Conservation (phyloP, 371 early-diverging fungal species). For the Saksenaea oblongispora region DNA sequence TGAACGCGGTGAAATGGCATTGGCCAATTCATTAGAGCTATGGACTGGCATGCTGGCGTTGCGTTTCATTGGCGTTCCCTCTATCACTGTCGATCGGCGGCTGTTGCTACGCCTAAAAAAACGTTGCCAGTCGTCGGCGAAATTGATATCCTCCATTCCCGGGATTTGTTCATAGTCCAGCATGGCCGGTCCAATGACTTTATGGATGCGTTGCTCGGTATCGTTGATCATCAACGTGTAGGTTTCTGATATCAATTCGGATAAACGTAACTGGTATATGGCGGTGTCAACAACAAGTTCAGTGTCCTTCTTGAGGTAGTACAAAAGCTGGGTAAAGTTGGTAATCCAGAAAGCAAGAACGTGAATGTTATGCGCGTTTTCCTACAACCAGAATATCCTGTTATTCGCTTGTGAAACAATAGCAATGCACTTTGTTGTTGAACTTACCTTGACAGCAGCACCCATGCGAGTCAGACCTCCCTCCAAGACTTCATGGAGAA, state of each 20-base stretch:
- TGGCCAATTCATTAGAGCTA: neutral
- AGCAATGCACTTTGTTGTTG: neutral
- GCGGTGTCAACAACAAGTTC: constrained; percentile 64
- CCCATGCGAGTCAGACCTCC: constrained; percentile 65
- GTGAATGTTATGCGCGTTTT: constrained; percentile 41
- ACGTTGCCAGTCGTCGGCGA: constrained; percentile 62
- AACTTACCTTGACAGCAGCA: constrained; percentile 47
- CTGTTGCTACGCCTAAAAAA: constrained; percentile 41
- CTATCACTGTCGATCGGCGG: constrained; percentile 28
- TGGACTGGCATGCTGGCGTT: constrained; percentile 12
- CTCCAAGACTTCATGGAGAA: constrained; percentile 69
- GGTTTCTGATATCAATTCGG: constrained; percentile 73
- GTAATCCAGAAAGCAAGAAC: constrained; percentile 80
- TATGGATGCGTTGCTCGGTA: constrained; percentile 57
- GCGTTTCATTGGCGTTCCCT: constrained; percentile 22
- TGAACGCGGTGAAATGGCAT: constrained; percentile 53
- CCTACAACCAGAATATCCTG: constrained; percentile 19
- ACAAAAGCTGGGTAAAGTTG: constrained; percentile 74
- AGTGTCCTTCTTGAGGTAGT: constrained; percentile 80
- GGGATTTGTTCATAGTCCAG: constrained; percentile 73
- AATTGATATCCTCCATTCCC: constrained; percentile 67
- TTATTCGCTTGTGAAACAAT: neutral
- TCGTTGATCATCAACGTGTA: constrained; percentile 63
- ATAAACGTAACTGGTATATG: constrained; percentile 62
- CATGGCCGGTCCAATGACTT: constrained; percentile 64